Conservation (phyloP, 768 basidiomycete species). For the Boletus vinaceobasis region DNA sequence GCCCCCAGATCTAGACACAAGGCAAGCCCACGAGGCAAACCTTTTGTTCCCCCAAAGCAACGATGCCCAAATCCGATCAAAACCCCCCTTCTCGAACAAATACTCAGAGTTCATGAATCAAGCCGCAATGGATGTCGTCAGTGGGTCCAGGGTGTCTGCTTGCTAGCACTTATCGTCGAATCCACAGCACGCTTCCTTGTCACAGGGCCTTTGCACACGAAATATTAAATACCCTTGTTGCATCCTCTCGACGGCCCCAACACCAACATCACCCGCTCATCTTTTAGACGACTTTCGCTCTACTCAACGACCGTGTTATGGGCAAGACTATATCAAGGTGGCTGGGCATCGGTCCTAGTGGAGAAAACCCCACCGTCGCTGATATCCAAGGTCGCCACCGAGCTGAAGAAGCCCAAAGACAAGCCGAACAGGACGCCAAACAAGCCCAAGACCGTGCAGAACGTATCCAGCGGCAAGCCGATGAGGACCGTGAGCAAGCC, state of each 20-base stretch:
- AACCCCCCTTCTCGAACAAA: not conserved
- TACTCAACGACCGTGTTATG: conserved; percentile 1
- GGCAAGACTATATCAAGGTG: conserved; percentile 3
- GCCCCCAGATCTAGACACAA: not conserved
- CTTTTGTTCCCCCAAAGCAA: not conserved
- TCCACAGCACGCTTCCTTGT: not conserved
- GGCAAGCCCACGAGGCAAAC: not conserved
- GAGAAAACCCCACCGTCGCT: conserved; percentile 8
- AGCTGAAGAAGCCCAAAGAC: conserved; percentile 9
- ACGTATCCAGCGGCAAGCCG: conserved; percentile 4
- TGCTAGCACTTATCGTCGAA: not conserved
- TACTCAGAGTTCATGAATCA: not conserved
- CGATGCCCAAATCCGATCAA: not conserved
- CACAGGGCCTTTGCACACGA: not conserved
- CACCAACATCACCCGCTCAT: not conserved
- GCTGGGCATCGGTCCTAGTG: conserved; percentile 7
- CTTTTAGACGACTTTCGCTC: not conserved
- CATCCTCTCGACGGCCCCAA: not conserved
- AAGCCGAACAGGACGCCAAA: conserved; percentile 5
- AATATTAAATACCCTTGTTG: not conserved
- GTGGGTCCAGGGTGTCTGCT: conserved; percentile 4
- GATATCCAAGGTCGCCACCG: conserved; percentile 8
- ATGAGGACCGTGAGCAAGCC: conserved; percentile 8
- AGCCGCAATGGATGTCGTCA: not conserved
- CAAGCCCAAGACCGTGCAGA: not conserved